phyloP scores from a whole-genome alignment of 1,284 basidiomycete species.

The Puccinia horiana region DNA sequence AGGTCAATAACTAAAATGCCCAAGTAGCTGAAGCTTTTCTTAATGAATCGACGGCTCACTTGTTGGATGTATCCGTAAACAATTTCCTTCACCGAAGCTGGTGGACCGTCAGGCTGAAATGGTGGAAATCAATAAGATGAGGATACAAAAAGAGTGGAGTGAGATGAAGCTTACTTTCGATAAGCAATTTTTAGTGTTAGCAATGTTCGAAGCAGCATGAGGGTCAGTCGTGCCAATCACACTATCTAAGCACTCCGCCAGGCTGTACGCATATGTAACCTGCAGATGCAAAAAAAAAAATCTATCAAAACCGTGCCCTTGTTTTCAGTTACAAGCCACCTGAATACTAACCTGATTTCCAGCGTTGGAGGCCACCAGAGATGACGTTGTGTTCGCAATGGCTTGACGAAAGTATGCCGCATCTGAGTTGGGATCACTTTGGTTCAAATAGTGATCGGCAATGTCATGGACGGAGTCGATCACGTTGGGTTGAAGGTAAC shows the following conservation, averaged over 20 bases:
- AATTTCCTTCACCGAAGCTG: conserved; percentile 39
- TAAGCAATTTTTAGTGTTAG: conserved; percentile 34
- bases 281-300: not conserved
- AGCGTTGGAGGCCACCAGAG: conserved; percentile 43
- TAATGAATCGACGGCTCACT: not conserved
- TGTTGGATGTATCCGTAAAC: conserved; percentile 50
- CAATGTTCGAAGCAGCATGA: conserved; percentile 31
- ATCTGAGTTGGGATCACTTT: conserved; percentile 11
- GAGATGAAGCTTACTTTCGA: not conserved
- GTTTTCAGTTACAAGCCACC: no score
- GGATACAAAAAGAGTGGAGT: not conserved
- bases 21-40: not conserved
- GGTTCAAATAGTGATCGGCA: conserved; percentile 39
- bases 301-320: no score
- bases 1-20: not conserved
- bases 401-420: conserved; percentile 31
- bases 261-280: conserved; percentile 43
- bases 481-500: conserved; percentile 44
- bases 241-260: conserved; percentile 43
- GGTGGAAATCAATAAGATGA: not conserved
- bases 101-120: conserved; percentile 40
- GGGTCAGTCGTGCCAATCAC: conserved; percentile 36
- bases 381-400: conserved; percentile 27
- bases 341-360: conserved; percentile 33
- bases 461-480: conserved; percentile 44